Conservation (phyloP, 495 filamentous ascomycete species). For the Lindgomyces ingoldianus region DNA sequence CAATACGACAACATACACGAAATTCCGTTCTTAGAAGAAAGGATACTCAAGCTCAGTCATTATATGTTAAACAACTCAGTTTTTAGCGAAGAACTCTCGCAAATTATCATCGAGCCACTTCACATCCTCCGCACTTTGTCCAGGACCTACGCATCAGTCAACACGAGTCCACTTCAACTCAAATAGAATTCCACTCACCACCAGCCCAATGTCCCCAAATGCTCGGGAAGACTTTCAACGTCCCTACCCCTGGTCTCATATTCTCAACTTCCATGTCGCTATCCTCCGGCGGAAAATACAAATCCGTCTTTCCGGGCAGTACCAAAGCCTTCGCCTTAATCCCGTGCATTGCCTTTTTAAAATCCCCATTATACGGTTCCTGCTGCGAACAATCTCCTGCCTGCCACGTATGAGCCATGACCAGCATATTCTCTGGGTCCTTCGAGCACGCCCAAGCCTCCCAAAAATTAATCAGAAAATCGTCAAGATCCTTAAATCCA, state of each 20-base stretch:
- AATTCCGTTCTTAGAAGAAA: too few relatives aligned
- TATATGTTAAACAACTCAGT: conserved; percentile 5
- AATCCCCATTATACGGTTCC: conserved; percentile 64
- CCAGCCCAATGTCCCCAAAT: conserved; percentile 65
- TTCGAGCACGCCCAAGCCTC: conserved; percentile 69
- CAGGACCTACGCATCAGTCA: conserved; percentile 53
- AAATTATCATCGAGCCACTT: conserved; percentile 67
- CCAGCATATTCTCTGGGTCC: conserved; percentile 68
- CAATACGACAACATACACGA: too few relatives aligned
- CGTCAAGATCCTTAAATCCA: conserved; percentile 63
- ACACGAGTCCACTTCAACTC: background rate
- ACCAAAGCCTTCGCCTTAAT: conserved; percentile 70
- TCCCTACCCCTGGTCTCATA: conserved; percentile 63
- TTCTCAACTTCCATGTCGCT: conserved; percentile 66
- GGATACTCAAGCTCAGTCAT: too few relatives aligned
- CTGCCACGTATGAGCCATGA: conserved; percentile 75
- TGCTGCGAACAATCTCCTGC: conserved; percentile 64
- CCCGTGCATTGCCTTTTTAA: conserved; percentile 63
- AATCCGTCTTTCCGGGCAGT: conserved; percentile 65
- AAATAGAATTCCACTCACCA: conserved; percentile 28
- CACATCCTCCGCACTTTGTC: conserved; percentile 63
- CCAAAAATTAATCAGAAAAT: conserved; percentile 72
- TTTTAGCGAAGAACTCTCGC: conserved; percentile 49
- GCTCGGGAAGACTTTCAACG: conserved; percentile 58
- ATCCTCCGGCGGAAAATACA: conserved; percentile 76